Conservation (phyloP, 2,329 filamentous ascomycete genomes). For the Alternaria arborescens region DNA sequence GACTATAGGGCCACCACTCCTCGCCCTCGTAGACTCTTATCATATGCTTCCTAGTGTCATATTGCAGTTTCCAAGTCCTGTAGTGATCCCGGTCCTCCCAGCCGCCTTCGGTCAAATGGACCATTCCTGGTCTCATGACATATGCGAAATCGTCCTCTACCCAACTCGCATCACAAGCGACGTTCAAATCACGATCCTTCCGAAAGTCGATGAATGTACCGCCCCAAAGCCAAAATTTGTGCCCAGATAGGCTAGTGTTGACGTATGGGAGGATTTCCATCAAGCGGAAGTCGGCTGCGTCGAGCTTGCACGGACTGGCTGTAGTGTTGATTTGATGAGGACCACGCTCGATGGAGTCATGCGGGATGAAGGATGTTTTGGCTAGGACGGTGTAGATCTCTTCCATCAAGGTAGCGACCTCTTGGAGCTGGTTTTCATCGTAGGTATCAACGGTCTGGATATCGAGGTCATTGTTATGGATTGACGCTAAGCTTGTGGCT, state of each 20-base stretch:
- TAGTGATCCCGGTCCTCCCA: slow-evolving; percentile 21
- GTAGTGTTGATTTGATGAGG: slow-evolving; percentile 25
- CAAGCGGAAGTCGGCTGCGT: slow-evolving; percentile 18
- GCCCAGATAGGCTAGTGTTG: slow-evolving; percentile 7
- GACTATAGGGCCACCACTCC: not conserved
- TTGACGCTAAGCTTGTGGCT: not conserved
- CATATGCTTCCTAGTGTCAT: slow-evolving; percentile 19
- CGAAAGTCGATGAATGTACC: not conserved
- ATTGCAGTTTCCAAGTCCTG: slow-evolving; percentile 19
- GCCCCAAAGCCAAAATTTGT: slow-evolving; percentile 22
- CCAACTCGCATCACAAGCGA: not conserved
- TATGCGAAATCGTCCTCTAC: not conserved
- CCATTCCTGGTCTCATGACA: slow-evolving; percentile 10
- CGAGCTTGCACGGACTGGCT: slow-evolving; percentile 16
- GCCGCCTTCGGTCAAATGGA: slow-evolving; percentile 23
- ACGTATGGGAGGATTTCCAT: slow-evolving; percentile 29
- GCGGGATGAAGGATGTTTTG: slow-evolving; percentile 21
- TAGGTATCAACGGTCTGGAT: slow-evolving; percentile 1
- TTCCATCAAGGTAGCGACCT: slow-evolving; percentile 21
- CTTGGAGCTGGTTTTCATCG: slow-evolving; percentile 17
- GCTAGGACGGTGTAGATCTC: slow-evolving; percentile 21
- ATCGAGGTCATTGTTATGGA: not conserved
- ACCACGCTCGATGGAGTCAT: slow-evolving; percentile 19
- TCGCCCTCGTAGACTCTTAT: slow-evolving; percentile 23
- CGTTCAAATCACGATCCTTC: not conserved